Base-by-base conservation (phyloP, 306 rosid species). In the Vigna mungo region DNA sequence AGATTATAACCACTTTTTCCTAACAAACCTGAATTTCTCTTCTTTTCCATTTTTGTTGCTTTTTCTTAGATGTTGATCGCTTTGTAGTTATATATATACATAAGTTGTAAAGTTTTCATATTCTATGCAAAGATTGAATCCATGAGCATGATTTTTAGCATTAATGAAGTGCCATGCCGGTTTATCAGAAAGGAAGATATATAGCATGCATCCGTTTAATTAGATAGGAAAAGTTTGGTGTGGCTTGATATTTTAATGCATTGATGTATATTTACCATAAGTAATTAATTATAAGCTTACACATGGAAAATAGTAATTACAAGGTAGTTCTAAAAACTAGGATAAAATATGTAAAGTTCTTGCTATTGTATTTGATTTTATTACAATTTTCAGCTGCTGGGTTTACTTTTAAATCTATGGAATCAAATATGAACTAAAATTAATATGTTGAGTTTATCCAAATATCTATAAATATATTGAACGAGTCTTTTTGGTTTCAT, bases 131-230 rank as follows among this genome's bases (percentile, higher is more conserved):
- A 74, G 39, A 65, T 71, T 80, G 73, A 56, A 76, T 80, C 43
- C 10, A 41, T 65, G 14, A 41, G 36, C 23, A n/a, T 60, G 58
- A 6, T 76, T 49, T 36, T 66, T 44, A 64, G 34, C 51, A 81
- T 59, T 81, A 36, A 81, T 78, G 75, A 62, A 41, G 49, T 15
- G 10, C 54, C 80, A 36, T 37, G 49, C 15, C n/a, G 48, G 14
- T 62, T 62, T 1, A 32, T 18, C 15, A 62, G 7, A 62, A 16
- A 3, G 41, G 18, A 61, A 34, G 6, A 62, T 18, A 62, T 18
- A 11, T 10, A 10, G 62, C 85, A 72, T 81, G 81, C 75, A 47
- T 7, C 41, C 0, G 27, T 80, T 71, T 30, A 37, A 56, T 67
- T 23, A 15, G 47, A 36, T 5, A 72, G 56, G 11, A 34, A 18